phyloP scores from a whole-genome alignment of 495 filamentous ascomycete species.

The Neurospora pannonica region DNA sequence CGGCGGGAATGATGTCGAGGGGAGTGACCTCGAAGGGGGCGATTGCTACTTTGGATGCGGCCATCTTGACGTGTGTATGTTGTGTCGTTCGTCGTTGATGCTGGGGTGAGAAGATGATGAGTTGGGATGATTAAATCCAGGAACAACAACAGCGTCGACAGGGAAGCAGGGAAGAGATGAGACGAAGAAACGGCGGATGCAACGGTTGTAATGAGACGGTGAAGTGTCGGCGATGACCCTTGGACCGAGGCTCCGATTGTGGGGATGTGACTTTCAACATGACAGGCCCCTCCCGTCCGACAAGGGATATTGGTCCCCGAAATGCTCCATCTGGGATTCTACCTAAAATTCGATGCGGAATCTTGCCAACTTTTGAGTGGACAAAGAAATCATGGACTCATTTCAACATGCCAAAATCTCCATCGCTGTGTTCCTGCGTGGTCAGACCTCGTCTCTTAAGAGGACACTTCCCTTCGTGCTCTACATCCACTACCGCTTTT shows the following conservation, averaged over 20 bases:
- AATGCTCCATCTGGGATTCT: not conserved
- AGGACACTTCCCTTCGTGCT: not conserved
- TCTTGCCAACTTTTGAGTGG: not conserved
- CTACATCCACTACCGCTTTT: too few relatives aligned
- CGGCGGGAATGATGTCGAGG: conserved; percentile 53
- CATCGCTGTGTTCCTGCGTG: not conserved
- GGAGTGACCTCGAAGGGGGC: conserved; percentile 55
- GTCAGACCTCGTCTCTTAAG: not conserved
- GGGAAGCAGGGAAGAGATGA: not conserved
- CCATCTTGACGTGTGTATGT: conserved; percentile 17
- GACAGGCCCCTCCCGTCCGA: not conserved
- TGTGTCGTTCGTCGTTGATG: not conserved
- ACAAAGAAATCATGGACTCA: not conserved
- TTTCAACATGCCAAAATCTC: not conserved
- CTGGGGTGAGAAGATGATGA: not conserved
- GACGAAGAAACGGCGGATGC: not conserved
- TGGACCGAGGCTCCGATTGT: not conserved
- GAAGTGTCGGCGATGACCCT: not conserved
- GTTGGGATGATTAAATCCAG: not conserved
- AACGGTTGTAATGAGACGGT: not conserved
- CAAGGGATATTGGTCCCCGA: not conserved
- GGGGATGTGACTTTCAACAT: not conserved
- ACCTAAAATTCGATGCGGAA: not conserved
- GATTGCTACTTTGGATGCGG: conserved; percentile 29
- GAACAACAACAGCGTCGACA: not conserved